phyloP scores from a whole-genome alignment of 2,329 filamentous ascomycete species.

The Saccharata proteae region DNA sequence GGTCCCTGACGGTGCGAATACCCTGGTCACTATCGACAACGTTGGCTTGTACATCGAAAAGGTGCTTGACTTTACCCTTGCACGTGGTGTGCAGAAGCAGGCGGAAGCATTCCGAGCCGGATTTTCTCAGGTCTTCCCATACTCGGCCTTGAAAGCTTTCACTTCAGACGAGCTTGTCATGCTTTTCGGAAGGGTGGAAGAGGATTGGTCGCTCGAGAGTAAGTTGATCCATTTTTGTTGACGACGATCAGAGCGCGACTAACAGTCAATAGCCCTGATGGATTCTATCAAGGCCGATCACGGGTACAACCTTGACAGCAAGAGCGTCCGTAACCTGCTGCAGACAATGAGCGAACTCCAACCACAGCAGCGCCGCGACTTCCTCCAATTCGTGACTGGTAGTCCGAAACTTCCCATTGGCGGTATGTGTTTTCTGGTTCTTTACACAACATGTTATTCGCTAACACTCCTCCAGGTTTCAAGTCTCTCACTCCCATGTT shows the following conservation, averaged over 20 bases:
- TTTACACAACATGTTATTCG: conserved; percentile 2
- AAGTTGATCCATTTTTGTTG: conserved; percentile 33
- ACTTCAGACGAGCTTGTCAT: conserved; percentile 91
- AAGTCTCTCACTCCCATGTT: conserved; percentile 96
- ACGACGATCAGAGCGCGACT: conserved; percentile 14
- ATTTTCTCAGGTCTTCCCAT: conserved; percentile 94
- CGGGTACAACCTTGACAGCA: conserved; percentile 97
- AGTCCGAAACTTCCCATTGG: conserved; percentile 97
- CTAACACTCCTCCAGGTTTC: conserved; percentile 53
- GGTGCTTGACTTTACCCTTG: conserved; percentile 84
- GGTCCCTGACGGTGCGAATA: conserved; percentile 59
- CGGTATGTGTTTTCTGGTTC: conserved; percentile 46
- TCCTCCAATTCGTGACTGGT: conserved; percentile 94
- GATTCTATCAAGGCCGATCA: conserved; percentile 98
- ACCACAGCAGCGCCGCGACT: conserved; percentile 67
- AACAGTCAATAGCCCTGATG: conserved; percentile 58
- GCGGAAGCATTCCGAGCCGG: conserved; percentile 82
- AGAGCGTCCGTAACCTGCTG: conserved; percentile 82
- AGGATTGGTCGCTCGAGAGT: conserved; percentile 98
- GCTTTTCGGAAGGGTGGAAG: conserved; percentile 82
- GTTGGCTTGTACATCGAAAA: conserved; percentile 79
- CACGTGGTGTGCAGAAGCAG: conserved; percentile 76
- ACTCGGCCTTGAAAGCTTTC: conserved; percentile 81
- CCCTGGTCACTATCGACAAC: conserved; percentile 74
- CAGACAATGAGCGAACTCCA: conserved; percentile 88